Conservation (phyloP, 306 rosid species). For the Acmispon strigosus region DNA sequence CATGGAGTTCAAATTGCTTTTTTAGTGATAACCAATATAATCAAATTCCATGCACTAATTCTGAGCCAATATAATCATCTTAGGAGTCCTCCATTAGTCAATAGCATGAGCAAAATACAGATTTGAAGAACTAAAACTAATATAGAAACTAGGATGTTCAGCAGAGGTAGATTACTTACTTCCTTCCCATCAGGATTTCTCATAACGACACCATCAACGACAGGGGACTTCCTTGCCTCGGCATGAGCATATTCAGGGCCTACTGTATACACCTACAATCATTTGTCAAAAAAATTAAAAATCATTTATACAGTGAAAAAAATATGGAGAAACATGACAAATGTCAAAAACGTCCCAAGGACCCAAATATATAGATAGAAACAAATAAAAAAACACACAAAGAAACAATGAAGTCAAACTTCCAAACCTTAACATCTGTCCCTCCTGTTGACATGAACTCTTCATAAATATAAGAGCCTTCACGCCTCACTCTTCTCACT, state of each 20-base stretch:
- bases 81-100: neutral
- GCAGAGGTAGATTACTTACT: conserved; percentile 41
- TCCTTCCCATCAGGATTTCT: conserved; percentile 98
- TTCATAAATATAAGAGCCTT: conserved; percentile 94
- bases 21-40: neutral
- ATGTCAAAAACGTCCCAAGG: neutral
- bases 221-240: conserved; percentile 99
- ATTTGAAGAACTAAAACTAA: neutral
- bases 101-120: conserved; percentile 5
- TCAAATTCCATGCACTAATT: neutral
- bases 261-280: conserved; percentile 80
- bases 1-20: too few relatives aligned
- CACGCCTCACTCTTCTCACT: conserved; percentile 94
- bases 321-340: neutral
- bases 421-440: conserved; percentile 92
- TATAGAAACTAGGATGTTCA: conserved; percentile 7
- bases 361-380: neutral
- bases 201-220: conserved; percentile 98
- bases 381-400: neutral
- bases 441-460: conserved; percentile 99
- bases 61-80: neutral
- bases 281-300: conserved; percentile 20
- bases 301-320: neutral
- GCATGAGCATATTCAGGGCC: conserved; percentile 99
- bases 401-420: conserved; percentile 17